Conservation (phyloP, 2,329 filamentous ascomycete species). For the Fusarium buharicum region DNA sequence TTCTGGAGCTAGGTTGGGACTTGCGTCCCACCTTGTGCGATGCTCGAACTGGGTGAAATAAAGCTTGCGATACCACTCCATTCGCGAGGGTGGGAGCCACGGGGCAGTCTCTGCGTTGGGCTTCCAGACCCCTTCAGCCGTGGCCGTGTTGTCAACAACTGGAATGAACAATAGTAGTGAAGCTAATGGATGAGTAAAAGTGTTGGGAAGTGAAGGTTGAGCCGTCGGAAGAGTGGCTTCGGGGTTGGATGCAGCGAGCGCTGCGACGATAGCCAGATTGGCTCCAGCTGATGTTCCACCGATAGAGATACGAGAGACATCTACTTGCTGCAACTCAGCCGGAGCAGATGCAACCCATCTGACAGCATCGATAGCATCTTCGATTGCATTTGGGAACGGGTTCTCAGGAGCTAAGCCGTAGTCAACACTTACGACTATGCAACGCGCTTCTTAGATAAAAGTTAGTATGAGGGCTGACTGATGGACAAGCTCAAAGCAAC, state of each 20-base stretch:
- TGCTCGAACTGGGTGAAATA: slow-evolving; percentile 46
- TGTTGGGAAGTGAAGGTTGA: slow-evolving; percentile 25
- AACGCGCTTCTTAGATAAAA: slow-evolving; percentile 33
- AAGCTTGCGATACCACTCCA: slow-evolving; percentile 52
- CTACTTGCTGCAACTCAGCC: slow-evolving; percentile 39
- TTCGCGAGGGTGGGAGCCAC: slow-evolving; percentile 49
- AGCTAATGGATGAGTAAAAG: slow-evolving; percentile 5
- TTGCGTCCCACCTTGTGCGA: slow-evolving; percentile 47
- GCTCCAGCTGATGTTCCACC: slow-evolving; percentile 48
- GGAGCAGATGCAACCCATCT: slow-evolving; percentile 45
- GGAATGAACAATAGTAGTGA: slow-evolving; percentile 46
- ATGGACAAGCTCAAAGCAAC: neutral
- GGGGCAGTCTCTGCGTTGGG: slow-evolving; percentile 45
- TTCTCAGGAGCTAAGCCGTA: slow-evolving; percentile 53
- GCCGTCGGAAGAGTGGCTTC: slow-evolving; percentile 30
- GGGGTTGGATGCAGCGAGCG: slow-evolving; percentile 35
- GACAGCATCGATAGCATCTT: slow-evolving; percentile 49
- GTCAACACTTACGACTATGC: slow-evolving; percentile 47
- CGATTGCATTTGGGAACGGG: slow-evolving; percentile 50
- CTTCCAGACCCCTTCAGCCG: slow-evolving; percentile 40
- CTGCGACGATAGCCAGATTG: slow-evolving; percentile 41
- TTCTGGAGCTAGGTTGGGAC: slow-evolving; percentile 46
- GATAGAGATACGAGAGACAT: slow-evolving; percentile 44
- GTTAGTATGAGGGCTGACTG: slow-evolving; percentile 8
- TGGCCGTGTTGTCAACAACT: slow-evolving; percentile 51